phyloP scores from a whole-genome alignment of 208 protist species.

The Willaertia magna region DNA sequence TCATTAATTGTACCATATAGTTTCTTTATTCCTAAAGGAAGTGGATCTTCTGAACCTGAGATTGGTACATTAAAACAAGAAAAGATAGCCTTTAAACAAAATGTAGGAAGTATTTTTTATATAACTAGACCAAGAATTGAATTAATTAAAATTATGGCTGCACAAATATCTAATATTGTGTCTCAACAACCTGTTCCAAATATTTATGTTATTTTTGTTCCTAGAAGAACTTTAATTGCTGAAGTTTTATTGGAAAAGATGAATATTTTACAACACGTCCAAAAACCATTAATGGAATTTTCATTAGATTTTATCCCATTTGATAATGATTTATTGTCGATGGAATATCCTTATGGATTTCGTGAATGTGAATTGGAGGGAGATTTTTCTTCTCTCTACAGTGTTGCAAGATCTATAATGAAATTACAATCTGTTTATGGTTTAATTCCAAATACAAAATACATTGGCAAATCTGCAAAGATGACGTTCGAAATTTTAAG shows the following conservation, averaged over 20 bases:
- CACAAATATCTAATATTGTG: neutral
- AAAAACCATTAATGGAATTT: neutral
- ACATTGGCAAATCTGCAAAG: neutral
- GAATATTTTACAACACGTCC: neutral
- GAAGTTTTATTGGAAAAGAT: slow-evolving; percentile 2
- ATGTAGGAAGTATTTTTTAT: neutral
- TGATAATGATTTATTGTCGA: neutral
- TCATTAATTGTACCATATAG: neutral
- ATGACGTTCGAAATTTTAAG: neutral
- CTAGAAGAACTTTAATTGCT: slow-evolving; percentile 4
- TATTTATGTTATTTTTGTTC: neutral
- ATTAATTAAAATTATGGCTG: neutral
- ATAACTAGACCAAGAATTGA: neutral
- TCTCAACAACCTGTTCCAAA: neutral
- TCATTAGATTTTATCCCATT: slow-evolving; percentile 9
- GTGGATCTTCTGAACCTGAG: neutral
- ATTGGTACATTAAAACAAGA: neutral
- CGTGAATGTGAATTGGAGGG: slow-evolving; percentile 2
- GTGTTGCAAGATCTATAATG: slow-evolving; percentile 1
- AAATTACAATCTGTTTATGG: slow-evolving; percentile 12
- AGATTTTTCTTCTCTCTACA: neutral
- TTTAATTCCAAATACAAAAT: neutral
- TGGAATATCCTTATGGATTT: neutral
- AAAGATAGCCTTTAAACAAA: neutral
- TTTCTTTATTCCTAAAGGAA: neutral